Base-by-base conservation (phyloP, 768 basidiomycete genomes). In the Calocybe indica region DNA sequence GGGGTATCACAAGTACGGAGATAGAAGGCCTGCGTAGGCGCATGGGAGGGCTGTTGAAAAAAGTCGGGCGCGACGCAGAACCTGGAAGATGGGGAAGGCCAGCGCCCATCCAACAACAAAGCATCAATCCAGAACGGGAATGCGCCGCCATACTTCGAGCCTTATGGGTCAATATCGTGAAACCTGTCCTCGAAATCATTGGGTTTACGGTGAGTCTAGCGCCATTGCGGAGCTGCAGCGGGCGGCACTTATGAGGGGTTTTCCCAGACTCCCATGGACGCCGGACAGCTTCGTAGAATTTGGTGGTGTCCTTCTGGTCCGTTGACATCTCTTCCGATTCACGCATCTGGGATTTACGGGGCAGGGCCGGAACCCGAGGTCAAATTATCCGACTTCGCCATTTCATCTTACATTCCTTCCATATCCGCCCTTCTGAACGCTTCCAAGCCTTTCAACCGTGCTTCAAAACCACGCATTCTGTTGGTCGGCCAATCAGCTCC, bases 341-440 rank as follows among this genome's bases (percentile, higher is more conserved):
- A 58, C 44, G 57, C 55, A 28, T 55, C 57, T 13, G 57, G 57
- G 4, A 43, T 55, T 2, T 58, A 58, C 35, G 32, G 22, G 4
- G 45, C 10, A 8, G 13, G 13, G 22, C n/a, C 33, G 37, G n/a
- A 43, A 8, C 37, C 28, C 9, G 15, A 28, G 12, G 40, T 28
- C 15, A 28, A 14, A 8, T 13, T 30, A 12, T 36, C 43, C 31
- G 46, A 51, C 34, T 14, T 10, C 47, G 40, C 38, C 4, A 48
- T 60, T n/a, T 60, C 59, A 7, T 58, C 57, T 1, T 60, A 58
- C 35, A 58, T 45, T 14, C 55, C 59, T n/a, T 55, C 51, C n/a
- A n/a, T 60, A 31, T 37, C 33, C 22, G 37, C 52, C 37, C 51
- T 59, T n/a, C 43, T 49, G 5, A 12, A 38, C 30, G 42, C 33